Base-by-base conservation (phyloP, 2,329 filamentous ascomycete genomes). In the Sphaceloma murrayae region DNA sequence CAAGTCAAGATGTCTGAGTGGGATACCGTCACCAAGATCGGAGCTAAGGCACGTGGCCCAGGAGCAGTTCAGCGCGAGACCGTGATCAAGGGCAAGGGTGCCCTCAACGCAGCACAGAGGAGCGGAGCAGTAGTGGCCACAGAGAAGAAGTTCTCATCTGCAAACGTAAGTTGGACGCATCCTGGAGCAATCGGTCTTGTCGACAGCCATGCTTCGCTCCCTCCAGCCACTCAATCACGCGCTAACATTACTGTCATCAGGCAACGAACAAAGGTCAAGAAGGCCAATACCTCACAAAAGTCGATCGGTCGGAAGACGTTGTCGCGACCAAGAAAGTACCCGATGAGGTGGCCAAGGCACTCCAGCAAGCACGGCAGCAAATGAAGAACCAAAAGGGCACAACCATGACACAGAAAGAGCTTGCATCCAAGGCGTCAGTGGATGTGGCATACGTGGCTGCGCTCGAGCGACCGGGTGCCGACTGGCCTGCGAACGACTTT, bases 301-400 rank as follows among this genome's bases (percentile, higher is more conserved):
- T 98, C 65, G 91, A 96, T 74, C 88, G 89, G 55, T 81, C 80
- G 62, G 88, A 96, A 72, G 91, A 95, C 63, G 94, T 95, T 68
- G 82, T 96, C 68, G 94, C 94, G 72, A 88, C 87, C 60, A 94
- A 94, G 71, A 93, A 86, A 34, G 73, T 95, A 48, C 86, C 87
- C 62, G 73, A 75, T 58, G 73, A 76, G 46, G 85, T 96, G 52
- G 86, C 84, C 58, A 78, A 85, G 53, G 84, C 82, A 53, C 95
- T 96, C 68, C 75, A 78, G 58, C 75, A 81, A 58, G 77, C 83
- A 46, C 84, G 91, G 52, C 79, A 78, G 61, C 78, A 82, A 62
- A 80, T 85, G 62, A 83, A 83, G 66, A 87, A 88, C 66, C 91
- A 94, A 53, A 72, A 72, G 59, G 69, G 69, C 54, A 59, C 54